A percentile compares a stretch with the other conserved stretches of the same genome.
Evolutionary conservation across 108 stramenopile species (phyloP).

Genomic region (Cyclotella kingstonii): DNA sequence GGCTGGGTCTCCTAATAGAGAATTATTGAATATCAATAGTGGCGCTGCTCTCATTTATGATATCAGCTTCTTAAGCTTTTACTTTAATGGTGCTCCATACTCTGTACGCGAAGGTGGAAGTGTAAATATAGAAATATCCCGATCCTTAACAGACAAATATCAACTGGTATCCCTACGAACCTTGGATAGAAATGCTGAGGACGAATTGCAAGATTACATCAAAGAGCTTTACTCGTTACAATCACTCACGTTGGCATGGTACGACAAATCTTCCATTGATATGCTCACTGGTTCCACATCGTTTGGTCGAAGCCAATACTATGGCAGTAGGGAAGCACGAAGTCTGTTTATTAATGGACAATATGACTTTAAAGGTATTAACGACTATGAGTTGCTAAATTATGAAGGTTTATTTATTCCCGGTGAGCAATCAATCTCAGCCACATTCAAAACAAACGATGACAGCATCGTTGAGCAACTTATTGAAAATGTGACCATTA

Average conservation of each 20-base stretch:
- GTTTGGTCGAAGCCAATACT: slow-evolving; percentile 44
- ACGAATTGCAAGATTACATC: slow-evolving; percentile 31
- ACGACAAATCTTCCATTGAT: slow-evolving; percentile 30
- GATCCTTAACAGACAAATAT: slow-evolving; percentile 1
- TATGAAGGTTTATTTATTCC: slow-evolving; percentile 19
- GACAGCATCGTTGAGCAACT: slow-evolving; percentile 67
- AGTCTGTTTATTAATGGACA: slow-evolving; percentile 52
- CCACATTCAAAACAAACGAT: slow-evolving; percentile 39
- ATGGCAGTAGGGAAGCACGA: slow-evolving; percentile 46
- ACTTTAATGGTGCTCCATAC: slow-evolving; percentile 34
- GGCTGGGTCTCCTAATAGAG: slow-evolving; percentile 75
- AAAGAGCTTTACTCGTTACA: slow-evolving; percentile 39
- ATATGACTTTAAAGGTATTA: slow-evolving; percentile 63
- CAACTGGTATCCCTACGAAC: slow-evolving; percentile 40
- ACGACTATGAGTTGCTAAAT: slow-evolving; percentile 57
- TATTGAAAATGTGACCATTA: slow-evolving; percentile 57
- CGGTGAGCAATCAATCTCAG: slow-evolving; percentile 27
- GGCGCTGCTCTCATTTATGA: slow-evolving; percentile 65
- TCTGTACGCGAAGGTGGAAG: slow-evolving; percentile 56
- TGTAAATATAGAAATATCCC: slow-evolving; percentile 16
- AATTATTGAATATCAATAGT: slow-evolving; percentile 54
- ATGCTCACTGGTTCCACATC: slow-evolving; percentile 35
- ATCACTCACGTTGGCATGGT: slow-evolving; percentile 6
- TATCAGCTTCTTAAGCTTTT: slow-evolving; percentile 46
- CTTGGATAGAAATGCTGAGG: slow-evolving; percentile 48